A percentile compares a stretch with the other conserved stretches of the same genome.
Conservation (phyloP, 768 basidiomycete genomes). For the Boletus sp. region DNA sequence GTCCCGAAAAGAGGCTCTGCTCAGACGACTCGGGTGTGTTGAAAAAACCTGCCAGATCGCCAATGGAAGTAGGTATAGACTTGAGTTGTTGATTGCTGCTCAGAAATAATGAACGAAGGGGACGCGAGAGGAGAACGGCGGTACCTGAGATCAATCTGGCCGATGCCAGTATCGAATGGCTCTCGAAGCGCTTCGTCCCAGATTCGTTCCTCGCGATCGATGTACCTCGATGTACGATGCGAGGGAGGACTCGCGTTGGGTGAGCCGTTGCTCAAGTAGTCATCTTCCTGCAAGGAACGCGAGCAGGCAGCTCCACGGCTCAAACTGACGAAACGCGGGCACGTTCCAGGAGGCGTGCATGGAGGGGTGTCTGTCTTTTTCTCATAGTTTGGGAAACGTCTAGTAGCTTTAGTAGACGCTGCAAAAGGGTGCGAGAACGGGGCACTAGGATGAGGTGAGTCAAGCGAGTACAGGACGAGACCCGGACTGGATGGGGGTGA, state of each 20-base stretch:
- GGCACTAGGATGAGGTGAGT: slow-evolving; percentile 28
- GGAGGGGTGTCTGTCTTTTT: slow-evolving; percentile 29
- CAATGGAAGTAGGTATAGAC: slow-evolving; percentile 47
- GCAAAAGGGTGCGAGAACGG: slow-evolving; percentile 50
- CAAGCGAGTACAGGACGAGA: slow-evolving; percentile 27
- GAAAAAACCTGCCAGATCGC: slow-evolving; percentile 47
- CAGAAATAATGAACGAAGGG: slow-evolving; percentile 10
- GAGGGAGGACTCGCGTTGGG: slow-evolving; percentile 7
- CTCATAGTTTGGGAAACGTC: slow-evolving; percentile 46
- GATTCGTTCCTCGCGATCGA: slow-evolving; percentile 35
- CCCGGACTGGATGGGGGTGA: slow-evolving; percentile 37
- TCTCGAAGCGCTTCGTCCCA: slow-evolving; percentile 49
- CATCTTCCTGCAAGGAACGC: slow-evolving; percentile 28
- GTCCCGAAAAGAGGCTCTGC: slow-evolving; percentile 21
- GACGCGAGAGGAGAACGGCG: slow-evolving; percentile 14
- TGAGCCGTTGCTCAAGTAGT: slow-evolving; percentile 16
- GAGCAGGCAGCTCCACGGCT: slow-evolving; percentile 8
- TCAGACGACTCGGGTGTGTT: slow-evolving; percentile 40
- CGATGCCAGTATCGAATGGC: slow-evolving; percentile 47
- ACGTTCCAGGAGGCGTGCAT: slow-evolving; percentile 23
- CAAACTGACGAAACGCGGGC: slow-evolving; percentile 15
- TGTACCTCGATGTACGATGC: slow-evolving; percentile 16
- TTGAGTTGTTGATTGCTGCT: slow-evolving; percentile 42
- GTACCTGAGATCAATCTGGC: slow-evolving; percentile 57
- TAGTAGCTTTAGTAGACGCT: slow-evolving; percentile 50